phyloP scores from a whole-genome alignment of 495 filamentous ascomycete species.

The Aspergillus coremiiformis region DNA sequence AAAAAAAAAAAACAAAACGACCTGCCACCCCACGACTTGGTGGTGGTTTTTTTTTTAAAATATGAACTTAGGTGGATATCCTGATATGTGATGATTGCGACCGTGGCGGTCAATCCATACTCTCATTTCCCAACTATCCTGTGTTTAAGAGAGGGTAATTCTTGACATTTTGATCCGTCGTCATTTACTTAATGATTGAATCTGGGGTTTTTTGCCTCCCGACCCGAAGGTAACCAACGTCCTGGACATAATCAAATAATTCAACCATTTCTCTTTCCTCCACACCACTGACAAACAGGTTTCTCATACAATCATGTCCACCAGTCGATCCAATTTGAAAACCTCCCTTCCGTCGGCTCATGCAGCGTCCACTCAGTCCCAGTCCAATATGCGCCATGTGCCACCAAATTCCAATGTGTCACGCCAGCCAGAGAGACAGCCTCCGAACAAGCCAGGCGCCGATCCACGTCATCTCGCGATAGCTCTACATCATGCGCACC shows the following conservation, averaged over 20 bases:
- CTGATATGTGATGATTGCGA: background rate
- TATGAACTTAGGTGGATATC: background rate
- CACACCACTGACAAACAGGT: background rate
- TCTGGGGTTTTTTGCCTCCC: conserved; percentile 16
- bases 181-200: background rate
- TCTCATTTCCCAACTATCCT: background rate
- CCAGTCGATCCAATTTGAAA: conserved; percentile 50
- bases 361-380: conserved; percentile 27
- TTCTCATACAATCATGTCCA: conserved; percentile 6
- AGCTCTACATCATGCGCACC: conserved; percentile 71
- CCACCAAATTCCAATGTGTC: conserved; percentile 20
- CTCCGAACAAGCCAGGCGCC: conserved; percentile 30
- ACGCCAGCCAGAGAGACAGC: conserved; percentile 29
- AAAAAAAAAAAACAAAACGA: no score
- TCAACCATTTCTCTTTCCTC: background rate
- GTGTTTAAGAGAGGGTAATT: background rate
- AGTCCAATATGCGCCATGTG: conserved; percentile 15
- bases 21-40: conserved; percentile 10
- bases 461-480: conserved; percentile 50
- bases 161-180: background rate
- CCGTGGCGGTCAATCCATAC: background rate
- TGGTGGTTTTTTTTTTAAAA: no score
- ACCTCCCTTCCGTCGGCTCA: conserved; percentile 36
- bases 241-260: background rate
- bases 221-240: background rate